Conservation (phyloP, 2,329 filamentous ascomycete species). For the Pleomassaria siparia region DNA sequence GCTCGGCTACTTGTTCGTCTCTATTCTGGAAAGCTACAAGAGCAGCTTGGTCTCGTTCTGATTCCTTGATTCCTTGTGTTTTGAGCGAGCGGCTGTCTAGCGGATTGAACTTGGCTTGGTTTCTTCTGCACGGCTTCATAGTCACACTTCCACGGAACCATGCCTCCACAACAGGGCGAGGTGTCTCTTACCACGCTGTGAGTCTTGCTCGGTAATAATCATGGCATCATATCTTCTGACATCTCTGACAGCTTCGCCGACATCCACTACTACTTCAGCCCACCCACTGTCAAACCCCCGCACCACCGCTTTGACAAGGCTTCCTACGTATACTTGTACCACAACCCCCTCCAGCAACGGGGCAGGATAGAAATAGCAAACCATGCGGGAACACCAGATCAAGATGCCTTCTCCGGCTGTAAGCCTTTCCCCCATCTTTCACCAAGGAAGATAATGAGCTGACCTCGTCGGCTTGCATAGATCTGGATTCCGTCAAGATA, state of each 20-base stretch:
- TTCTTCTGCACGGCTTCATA: neutral
- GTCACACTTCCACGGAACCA: conserved; percentile 17
- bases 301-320: conserved; percentile 80
- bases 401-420: conserved; percentile 80
- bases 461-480: conserved; percentile 46
- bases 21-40: neutral
- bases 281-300: conserved; percentile 66
- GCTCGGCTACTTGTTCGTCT: neutral
- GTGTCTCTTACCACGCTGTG: conserved; percentile 51
- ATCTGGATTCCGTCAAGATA: conserved; percentile 65
- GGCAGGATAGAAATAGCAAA: conserved; percentile 78
- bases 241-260: conserved; percentile 65
- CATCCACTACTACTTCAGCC: conserved; percentile 75
- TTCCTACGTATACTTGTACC: conserved; percentile 79
- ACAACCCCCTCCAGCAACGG: conserved; percentile 66
- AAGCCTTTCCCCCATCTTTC: conserved; percentile 42
- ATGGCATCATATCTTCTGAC: conserved; percentile 13
- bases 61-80: conserved; percentile 14
- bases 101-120: too few species aligned
- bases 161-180: conserved; percentile 53
- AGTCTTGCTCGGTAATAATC: conserved; percentile 17
- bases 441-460: too few species aligned
- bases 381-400: conserved; percentile 70
- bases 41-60: conserved; percentile 13
- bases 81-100: too few species aligned